Base-by-base conservation (phyloP, 2,329 filamentous ascomycete genomes). In the Fusarium napiforme region DNA sequence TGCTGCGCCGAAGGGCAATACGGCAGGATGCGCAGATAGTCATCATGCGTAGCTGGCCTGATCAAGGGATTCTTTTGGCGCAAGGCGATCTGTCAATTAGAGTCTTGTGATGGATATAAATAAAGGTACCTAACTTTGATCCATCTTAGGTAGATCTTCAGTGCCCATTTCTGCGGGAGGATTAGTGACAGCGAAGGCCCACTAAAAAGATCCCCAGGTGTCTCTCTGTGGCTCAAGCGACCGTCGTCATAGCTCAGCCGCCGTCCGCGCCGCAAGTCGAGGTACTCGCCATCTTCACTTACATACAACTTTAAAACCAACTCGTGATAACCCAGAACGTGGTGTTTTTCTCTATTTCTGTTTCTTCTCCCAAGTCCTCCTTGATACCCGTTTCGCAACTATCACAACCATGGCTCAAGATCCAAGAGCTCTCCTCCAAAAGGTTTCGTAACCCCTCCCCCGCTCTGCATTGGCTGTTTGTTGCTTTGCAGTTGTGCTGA, bases 361-460 rank as follows among this genome's bases (percentile, higher is more conserved):
- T 32, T 57, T 45, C 55, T 43, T 40, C 59, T 32, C 47, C 23
- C 34, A 40, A 58, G 46, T 55, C 50, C 40, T 43, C 30, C 50
- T 60, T 63, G 53, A 75, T 62, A 69, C 57, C 62, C 64, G 26
- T 64, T 65, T 21, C 40, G 37, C 43, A 19, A 71, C 58, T 21
- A n/a, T 56, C 69, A 45, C 63, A 71, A 76, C 37, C 78, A 95
- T 95, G 92, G 87, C 92, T 72, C 90, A 93, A 86, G 93, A 96
- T 82, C 93, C 93, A 71, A 90, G 92, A 81, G 92, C 90, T 74
- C 86, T 96, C 64, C 87, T 96, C 53, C 92, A 95, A 83, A 94
- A 95, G 88, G 93, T 94, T 72, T 56, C 42, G 23, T 43, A 61
- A 69, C 71, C 74, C 69, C 69, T 62, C 72, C 75, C 74, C 76